Base-by-base conservation (phyloP, 2,329 filamentous ascomycete genomes). In the Exophiala sideris region DNA sequence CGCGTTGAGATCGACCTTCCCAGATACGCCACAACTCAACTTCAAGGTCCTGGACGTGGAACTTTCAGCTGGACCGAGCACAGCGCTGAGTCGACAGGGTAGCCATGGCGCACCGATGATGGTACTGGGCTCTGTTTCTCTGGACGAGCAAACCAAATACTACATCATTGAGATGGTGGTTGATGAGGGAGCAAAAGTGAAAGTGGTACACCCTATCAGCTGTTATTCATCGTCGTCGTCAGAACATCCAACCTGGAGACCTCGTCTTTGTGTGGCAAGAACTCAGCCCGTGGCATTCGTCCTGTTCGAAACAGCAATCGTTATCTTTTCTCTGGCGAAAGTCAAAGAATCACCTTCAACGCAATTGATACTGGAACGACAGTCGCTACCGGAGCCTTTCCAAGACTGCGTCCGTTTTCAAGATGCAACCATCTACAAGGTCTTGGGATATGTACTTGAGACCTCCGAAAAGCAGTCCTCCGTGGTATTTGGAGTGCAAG, bases 381-480 rank as follows among this genome's bases (percentile, higher is more conserved):
- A 86, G 63, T 75, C 81, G 10, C 67, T 85, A 18, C 81, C 83
- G 1, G 73, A 85, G 14, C 80, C 84, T 0, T 96, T 91, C 63
- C 91, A 97, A 68, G 94, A 99, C 68, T 84, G 88, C 1, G 79
- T 99, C 34, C 88, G 91, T 64, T 85, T 99, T 54, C 83, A 86
- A 36, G 67, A 74, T 20, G 76, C 76, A 50, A 70, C 72, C 29
- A 70, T 73, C 33, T 73, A 80, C 41, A 70, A 74, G 44, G 70
- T 84, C 21, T 68, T 79, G 44, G 80, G 79, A 7, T 71, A 71
- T 54, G 75, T 71, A 29, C 64, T 73, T 18, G 82, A 85, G 61
- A 68, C 73, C 32, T 56, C 66, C 9, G 62, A 58, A n/a, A 63
- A 67, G 14, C 71, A 76, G 44, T 65, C 72, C 40, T 69, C 71